Conservation (phyloP, 768 basidiomycete species). For the Gyrodon lividus region DNA sequence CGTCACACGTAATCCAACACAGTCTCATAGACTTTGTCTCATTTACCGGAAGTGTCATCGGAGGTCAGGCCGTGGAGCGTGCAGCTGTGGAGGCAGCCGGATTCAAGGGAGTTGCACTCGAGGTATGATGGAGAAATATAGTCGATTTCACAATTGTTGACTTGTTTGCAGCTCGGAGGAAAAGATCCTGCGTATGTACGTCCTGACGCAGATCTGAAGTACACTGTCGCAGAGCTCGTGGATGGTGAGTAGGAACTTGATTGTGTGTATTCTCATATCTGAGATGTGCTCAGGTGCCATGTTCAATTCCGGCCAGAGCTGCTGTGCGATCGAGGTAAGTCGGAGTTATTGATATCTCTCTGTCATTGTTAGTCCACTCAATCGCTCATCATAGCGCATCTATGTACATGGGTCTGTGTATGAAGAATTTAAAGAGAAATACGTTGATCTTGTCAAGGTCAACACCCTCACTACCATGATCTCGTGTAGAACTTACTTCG, state of each 20-base stretch:
- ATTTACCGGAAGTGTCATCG: constrained; percentile 87
- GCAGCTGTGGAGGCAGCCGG: constrained; percentile 62
- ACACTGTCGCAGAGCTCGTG: constrained; percentile 81
- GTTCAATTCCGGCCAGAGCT: constrained; percentile 98
- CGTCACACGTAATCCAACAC: constrained; percentile 61
- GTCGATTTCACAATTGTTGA: constrained; percentile 1
- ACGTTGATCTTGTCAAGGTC: constrained; percentile 74
- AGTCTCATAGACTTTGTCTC: constrained; percentile 74
- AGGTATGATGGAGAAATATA: constrained; percentile 44
- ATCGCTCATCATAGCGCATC: constrained; percentile 59
- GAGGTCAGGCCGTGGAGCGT: constrained; percentile 71
- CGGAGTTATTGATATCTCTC: background rate
- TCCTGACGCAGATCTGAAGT: constrained; percentile 79
- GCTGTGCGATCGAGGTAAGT: constrained; percentile 85
- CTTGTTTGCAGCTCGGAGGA: constrained; percentile 73
- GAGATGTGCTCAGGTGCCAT: constrained; percentile 60
- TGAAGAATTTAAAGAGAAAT: constrained; percentile 73
- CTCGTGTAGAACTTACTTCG: background rate
- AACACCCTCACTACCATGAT: background rate
- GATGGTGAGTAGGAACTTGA: constrained; percentile 58
- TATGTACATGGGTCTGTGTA: constrained; percentile 89
- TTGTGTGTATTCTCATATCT: background rate
- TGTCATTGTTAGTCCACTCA: background rate
- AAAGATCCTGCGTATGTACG: constrained; percentile 98
- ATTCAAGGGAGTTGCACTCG: constrained; percentile 87